Conservation (phyloP, 495 filamentous ascomycete genomes). For the Lasiosphaeria ovina region DNA sequence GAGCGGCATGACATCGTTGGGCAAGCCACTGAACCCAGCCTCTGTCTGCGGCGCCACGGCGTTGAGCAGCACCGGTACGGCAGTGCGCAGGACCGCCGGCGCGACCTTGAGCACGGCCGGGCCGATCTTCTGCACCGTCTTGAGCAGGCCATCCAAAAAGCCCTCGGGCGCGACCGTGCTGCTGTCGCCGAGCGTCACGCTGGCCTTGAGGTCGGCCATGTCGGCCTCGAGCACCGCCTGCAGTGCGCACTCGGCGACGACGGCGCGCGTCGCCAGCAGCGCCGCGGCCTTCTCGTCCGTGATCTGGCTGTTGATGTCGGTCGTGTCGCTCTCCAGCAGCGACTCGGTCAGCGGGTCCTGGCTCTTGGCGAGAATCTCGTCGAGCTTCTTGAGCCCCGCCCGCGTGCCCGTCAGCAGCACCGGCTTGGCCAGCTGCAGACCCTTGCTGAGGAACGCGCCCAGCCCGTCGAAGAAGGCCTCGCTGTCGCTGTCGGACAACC, state of each 20-base stretch:
- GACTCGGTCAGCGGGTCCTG: too few relatives aligned
- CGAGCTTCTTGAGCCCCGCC: too few relatives aligned
- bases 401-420: too few relatives aligned
- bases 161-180: constrained; percentile 15
- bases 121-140: constrained; percentile 22
- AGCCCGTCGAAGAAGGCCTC: too few relatives aligned
- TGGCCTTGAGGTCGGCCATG: constrained; percentile 21
- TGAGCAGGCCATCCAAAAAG: constrained; percentile 26
- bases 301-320: background rate
- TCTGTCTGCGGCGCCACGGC: background rate
- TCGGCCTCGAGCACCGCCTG: constrained; percentile 32
- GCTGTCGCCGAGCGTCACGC: constrained; percentile 1
- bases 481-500: background rate
- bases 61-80: constrained; percentile 1
- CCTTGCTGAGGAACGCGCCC: too few relatives aligned
- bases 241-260: constrained; percentile 39
- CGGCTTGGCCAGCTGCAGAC: too few relatives aligned
- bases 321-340: background rate
- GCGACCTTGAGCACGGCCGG: constrained; percentile 3
- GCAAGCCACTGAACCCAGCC: too few relatives aligned
- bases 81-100: constrained; percentile 12
- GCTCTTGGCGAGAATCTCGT: too few relatives aligned
- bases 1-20: too few relatives aligned
- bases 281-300: constrained; percentile 10
- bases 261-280: constrained; percentile 28